Evolutionary conservation across 2,329 filamentous ascomycete species (phyloP).

Genomic region (Triangularia verruculosa): DNA sequence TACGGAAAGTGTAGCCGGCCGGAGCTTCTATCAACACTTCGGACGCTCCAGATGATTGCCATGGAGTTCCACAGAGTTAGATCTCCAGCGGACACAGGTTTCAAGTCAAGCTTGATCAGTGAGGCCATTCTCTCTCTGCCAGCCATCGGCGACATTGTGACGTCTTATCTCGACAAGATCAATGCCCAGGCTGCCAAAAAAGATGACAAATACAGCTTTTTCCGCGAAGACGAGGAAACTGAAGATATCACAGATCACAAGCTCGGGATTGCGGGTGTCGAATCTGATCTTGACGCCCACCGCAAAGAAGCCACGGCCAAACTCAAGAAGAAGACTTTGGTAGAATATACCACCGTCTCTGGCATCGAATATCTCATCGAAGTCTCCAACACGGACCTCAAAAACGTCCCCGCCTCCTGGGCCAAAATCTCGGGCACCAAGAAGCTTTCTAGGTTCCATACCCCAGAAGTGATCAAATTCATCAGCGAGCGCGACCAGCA

Average conservation of each 20-base stretch:
- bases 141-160: constrained; percentile 68
- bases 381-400: constrained; percentile 77
- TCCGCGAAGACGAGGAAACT: constrained; percentile 81
- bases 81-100: constrained; percentile 64
- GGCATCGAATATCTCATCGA: constrained; percentile 96
- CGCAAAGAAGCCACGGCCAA: constrained; percentile 67
- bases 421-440: constrained; percentile 93
- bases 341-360: constrained; percentile 78
- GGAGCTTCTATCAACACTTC: constrained; percentile 80
- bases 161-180: constrained; percentile 77
- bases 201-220: constrained; percentile 94
- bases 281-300: constrained; percentile 82
- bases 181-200: constrained; percentile 77
- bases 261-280: constrained; percentile 84
- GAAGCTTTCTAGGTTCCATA: constrained; percentile 87
- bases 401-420: constrained; percentile 91
- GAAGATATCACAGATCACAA: constrained; percentile 88
- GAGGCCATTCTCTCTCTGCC: constrained; percentile 74
- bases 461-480: constrained; percentile 80
- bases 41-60: constrained; percentile 79
- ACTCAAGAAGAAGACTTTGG: constrained; percentile 65
- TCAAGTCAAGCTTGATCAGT: constrained; percentile 66
- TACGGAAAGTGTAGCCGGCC: constrained; percentile 93
- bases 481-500: constrained; percentile 89
- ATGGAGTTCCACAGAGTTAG: constrained; percentile 71